Conservation (phyloP, 2,329 filamentous ascomycete genomes). For the Escovopsis sp. region DNA sequence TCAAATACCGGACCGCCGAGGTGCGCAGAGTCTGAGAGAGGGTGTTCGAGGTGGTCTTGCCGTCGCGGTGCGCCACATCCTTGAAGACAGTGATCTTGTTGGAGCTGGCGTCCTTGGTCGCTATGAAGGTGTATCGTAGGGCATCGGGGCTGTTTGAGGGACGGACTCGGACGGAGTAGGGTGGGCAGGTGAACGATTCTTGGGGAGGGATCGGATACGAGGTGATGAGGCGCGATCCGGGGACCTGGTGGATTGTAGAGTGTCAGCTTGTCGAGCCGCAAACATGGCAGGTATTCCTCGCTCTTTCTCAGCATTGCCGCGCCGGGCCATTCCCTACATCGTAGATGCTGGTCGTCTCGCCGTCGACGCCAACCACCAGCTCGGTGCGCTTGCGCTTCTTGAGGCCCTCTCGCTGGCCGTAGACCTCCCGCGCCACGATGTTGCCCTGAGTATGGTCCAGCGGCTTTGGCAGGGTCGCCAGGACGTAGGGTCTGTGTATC, state of each 20-base stretch:
- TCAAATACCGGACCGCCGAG: conserved; percentile 22
- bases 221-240: conserved; percentile 46
- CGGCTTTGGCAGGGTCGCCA: conserved; percentile 44
- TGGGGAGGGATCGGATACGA: conserved; percentile 54
- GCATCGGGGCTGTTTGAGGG: conserved; percentile 31
- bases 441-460: conserved; percentile 35
- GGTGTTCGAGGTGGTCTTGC: conserved; percentile 37
- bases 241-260: conserved; percentile 28
- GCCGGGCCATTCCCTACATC: conserved; percentile 31
- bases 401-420: conserved; percentile 39
- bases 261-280: conserved; percentile 1
- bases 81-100: conserved; percentile 44
- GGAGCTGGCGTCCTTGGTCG: conserved; percentile 33
- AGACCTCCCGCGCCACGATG: conserved; percentile 46
- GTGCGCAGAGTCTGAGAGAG: conserved; percentile 27
- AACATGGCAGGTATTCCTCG: too few species aligned
- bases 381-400: conserved; percentile 51
- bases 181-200: conserved; percentile 46
- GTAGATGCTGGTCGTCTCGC: conserved; percentile 51
- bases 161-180: conserved; percentile 42
- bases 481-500: conserved; percentile 49
- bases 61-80: conserved; percentile 36
- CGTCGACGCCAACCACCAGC: conserved; percentile 48
- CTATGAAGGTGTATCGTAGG: conserved; percentile 46
- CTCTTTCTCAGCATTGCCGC: too few species aligned